Conservation (phyloP, 805 yeast genomes). For the Metschnikowia rubicola region DNA sequence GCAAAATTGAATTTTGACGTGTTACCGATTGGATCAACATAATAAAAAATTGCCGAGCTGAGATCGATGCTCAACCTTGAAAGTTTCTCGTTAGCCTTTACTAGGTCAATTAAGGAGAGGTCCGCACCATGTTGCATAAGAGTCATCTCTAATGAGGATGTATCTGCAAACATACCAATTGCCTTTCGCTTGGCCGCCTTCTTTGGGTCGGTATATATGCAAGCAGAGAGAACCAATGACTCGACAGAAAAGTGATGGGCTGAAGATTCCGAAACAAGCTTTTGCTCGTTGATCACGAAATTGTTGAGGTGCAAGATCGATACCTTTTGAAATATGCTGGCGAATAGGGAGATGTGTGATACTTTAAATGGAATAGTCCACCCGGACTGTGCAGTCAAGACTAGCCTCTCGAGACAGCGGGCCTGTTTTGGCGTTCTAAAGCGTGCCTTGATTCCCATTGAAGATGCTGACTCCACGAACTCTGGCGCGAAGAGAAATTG, state of each 20-base stretch:
- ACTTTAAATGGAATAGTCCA: conserved; percentile 51
- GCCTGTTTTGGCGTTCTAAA: conserved; percentile 17
- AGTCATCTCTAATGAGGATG: conserved; percentile 34
- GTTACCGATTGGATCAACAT: conserved; percentile 11
- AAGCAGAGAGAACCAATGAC: conserved; percentile 13
- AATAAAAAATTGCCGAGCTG: conserved; percentile 44
- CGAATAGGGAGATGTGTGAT: conserved; percentile 44
- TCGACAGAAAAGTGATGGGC: conserved; percentile 6
- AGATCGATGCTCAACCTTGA: conserved; percentile 44
- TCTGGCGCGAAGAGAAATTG: conserved; percentile 39
- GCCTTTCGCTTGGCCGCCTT: conserved; percentile 11
- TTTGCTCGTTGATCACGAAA: conserved; percentile 45
- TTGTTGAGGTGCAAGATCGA: conserved; percentile 43
- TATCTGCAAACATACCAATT: conserved; percentile 39
- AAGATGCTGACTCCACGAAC: conserved; percentile 9
- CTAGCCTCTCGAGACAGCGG: conserved; percentile 31
- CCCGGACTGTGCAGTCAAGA: conserved; percentile 42
- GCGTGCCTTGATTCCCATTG: conserved; percentile 10
- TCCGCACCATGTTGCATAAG: conserved; percentile 43
- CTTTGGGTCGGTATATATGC: conserved; percentile 15
- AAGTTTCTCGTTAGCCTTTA: conserved; percentile 34
- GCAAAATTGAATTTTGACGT: conserved; percentile 29
- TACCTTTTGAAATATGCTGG: conserved; percentile 37
- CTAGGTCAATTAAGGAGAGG: conserved; percentile 47
- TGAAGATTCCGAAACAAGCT: conserved; percentile 14